Evolutionary conservation across 306 rosid genomes (phyloP).

Genomic region (Trifolium repens): DNA sequence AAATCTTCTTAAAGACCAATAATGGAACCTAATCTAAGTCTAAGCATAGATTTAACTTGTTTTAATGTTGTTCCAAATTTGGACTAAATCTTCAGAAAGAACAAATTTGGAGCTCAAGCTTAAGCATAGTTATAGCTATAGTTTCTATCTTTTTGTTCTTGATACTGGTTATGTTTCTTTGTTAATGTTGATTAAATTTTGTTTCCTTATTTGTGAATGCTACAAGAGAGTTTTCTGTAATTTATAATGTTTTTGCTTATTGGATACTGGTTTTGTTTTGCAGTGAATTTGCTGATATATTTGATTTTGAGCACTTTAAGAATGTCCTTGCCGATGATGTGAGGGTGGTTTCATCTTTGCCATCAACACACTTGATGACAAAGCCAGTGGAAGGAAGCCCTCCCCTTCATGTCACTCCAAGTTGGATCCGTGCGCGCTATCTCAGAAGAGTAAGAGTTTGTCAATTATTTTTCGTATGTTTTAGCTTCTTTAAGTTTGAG

Average conservation of each 20-base stretch:
- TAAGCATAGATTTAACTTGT: not conserved
- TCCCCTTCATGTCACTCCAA: constrained; percentile 75
- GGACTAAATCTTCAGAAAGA: not conserved
- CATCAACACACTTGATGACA: constrained; percentile 90
- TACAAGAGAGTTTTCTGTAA: not conserved
- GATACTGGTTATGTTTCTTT: not conserved
- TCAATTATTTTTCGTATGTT: constrained; percentile 27
- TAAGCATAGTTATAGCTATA: constrained; percentile 4
- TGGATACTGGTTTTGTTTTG: constrained; percentile 45
- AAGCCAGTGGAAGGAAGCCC: constrained; percentile 87
- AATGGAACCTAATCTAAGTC: not conserved
- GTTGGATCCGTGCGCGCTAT: constrained; percentile 88
- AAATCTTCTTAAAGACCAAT: not conserved
- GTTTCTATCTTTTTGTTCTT: constrained; percentile 21
- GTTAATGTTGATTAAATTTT: constrained; percentile 14
- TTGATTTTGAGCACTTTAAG: constrained; percentile 96
- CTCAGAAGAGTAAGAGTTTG: constrained; percentile 66
- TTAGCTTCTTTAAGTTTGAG: not conserved
- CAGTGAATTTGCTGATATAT: constrained; percentile 96
- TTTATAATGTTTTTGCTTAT: constrained; percentile 16
- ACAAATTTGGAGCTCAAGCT: not conserved
- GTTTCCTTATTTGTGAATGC: constrained; percentile 5
- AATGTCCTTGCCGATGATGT: constrained; percentile 74
- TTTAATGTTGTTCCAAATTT: not conserved
- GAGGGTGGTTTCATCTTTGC: constrained; percentile 78